Base-by-base conservation (phyloP, 768 basidiomycete genomes). In the Gyrodon lividus region DNA sequence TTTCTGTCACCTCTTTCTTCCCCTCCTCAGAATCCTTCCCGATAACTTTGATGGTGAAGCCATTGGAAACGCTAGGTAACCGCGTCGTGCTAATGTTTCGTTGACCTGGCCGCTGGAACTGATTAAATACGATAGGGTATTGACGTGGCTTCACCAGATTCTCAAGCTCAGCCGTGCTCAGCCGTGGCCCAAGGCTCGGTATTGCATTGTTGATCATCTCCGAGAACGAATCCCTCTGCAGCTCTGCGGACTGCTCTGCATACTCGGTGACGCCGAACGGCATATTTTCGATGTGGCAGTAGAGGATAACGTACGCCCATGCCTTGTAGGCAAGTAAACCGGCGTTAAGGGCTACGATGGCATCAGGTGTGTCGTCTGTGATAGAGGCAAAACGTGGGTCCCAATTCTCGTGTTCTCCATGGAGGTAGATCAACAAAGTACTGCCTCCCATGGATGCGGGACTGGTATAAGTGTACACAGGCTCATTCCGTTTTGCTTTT, bases 311-410 rank as follows among this genome's bases (percentile, higher is more conserved):
- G 26, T 61, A 58, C 2, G 57, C 46, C 77, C 77, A 79, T 13
- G 66, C 58, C 4, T 48, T 51, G 54, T 74, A 74, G 28, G 67
- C 57, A 28, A 65, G 62, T 20, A 76, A 56, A 23, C 73, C 75
- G 2, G 75, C 74, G 53, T 76, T 74, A 40, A 66, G 61, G 2
- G 66, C 75, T 31, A 79, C 57, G 47, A 79, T 63, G 16, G 72
- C 77, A 55, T 79, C 73, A 1, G 78, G 73, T 22, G 57, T 43
- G 37, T 47, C 52, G 19, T 58, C 44, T 20, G 31, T 30, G 16
- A 63, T 38, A 20, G 65, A 56, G 8, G 38, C 31, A 26, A 63
- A 58, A 37, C 60, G 60, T 35, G 62, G 64, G 3, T 60, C 59
- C 64, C 66, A 65, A 49, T 54, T 58, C 22, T 63, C 60, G 20